Percentiles rank a stretch among this genome's conserved stretches.
Evolutionary conservation across 345 rosid genomes (phyloP).

Genomic region (Theobroma cacao): DNA sequence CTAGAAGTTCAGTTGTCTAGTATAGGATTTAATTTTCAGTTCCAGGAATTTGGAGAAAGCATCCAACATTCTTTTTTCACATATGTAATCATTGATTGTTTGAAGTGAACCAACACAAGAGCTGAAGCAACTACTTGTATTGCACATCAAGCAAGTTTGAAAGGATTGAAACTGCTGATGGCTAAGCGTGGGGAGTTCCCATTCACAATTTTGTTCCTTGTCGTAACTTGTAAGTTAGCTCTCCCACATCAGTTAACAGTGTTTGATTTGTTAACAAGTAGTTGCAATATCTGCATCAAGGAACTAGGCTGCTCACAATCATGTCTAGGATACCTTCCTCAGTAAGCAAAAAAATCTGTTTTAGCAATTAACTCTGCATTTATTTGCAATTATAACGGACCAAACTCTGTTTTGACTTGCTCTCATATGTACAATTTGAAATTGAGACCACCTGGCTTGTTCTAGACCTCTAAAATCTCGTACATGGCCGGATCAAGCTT

Average conservation of each 20-base stretch:
- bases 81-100: not conserved
- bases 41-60: not conserved
- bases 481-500: too few species aligned
- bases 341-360: not conserved
- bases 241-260: not conserved
- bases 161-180: not conserved
- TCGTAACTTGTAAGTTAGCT: not conserved
- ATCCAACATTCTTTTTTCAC: not conserved
- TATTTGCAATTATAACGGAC: not conserved
- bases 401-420: not conserved
- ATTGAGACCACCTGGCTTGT: not conserved
- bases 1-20: not conserved
- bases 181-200: not conserved
- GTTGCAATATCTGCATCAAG: not conserved
- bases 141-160: not conserved
- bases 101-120: not conserved
- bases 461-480: not conserved
- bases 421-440: too few species aligned
- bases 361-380: not conserved
- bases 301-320: not conserved
- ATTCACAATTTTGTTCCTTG: not conserved
- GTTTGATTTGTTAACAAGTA: not conserved
- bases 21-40: not conserved
- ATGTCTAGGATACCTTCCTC: not conserved
- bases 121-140: not conserved